Evolutionary conservation across 176 grass and related monocot species (phyloP).

Genomic region (Tillandsia leiboldiana): DNA sequence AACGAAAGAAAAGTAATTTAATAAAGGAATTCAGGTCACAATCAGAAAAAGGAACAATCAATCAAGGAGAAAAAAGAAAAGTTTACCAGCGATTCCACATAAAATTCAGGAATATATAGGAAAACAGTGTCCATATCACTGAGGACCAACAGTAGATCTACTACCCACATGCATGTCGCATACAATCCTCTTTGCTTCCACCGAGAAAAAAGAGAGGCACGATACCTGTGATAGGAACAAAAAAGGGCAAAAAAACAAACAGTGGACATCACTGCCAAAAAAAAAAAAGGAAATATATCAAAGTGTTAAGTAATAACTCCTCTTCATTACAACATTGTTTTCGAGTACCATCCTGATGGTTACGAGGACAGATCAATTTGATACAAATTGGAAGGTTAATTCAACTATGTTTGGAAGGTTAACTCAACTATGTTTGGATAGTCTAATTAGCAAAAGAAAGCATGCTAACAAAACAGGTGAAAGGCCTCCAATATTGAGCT

Average conservation of each 20-base stretch:
- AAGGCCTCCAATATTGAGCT: too few species aligned
- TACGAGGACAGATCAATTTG: too few species aligned
- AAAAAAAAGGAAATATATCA: slow-evolving; percentile 1
- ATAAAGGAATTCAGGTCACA: background rate
- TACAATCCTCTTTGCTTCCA: slow-evolving; percentile 97
- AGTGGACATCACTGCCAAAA: background rate
- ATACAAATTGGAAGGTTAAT: too few species aligned
- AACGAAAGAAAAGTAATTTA: background rate
- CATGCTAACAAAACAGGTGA: too few species aligned
- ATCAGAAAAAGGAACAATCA: background rate
- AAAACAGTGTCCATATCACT: slow-evolving; percentile 46
- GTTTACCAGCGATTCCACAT: slow-evolving; percentile 76
- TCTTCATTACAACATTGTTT: background rate
- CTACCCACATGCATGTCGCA: slow-evolving; percentile 86
- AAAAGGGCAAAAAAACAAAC: background rate
- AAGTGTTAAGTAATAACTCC: background rate
- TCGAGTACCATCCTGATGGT: too few species aligned
- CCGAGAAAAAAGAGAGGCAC: slow-evolving; percentile 65
- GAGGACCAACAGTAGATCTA: slow-evolving; percentile 74
- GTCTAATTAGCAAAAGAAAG: too few species aligned
- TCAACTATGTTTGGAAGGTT: too few species aligned
- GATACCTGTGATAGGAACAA: slow-evolving; percentile 40
- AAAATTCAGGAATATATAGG: slow-evolving; percentile 63
- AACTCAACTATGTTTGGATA: too few species aligned
- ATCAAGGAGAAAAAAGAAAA: slow-evolving; percentile 9